Evolutionary conservation across 2,329 filamentous ascomycete species (phyloP), one percentile per base, ranked within the genome.

Genomic region (Graphilbum fragrans): DNA sequence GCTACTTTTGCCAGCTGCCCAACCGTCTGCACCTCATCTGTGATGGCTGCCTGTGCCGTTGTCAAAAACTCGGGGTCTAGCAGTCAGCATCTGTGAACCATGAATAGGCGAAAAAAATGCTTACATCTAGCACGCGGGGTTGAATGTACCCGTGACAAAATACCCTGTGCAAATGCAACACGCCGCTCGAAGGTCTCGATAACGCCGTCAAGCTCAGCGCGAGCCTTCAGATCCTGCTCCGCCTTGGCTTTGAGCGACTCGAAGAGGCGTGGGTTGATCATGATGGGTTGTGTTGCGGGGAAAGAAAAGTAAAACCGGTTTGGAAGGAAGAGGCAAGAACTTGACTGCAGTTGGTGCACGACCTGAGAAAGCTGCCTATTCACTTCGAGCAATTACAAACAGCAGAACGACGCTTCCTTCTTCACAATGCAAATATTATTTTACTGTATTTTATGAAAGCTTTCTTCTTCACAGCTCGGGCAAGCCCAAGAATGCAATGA

Each of bases 71-170:
- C 63, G 25, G 72, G 64, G 44, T 92, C 86, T 86, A 53, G 5
- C 16, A 5, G 25, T 19, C 4, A 31, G 22, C 34, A 11, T 5
- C 41, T 17, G 47, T 43, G 42, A 19, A 23, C 21, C 17, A 19
- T 35, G 32, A 25, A 32, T 29, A 32, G 5, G 19, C 25, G 22
- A 9, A 10, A 19, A 41, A 42, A 43, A 41, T 27, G 60, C 65
- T 47, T 54, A 72, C 71, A 72, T 48, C 67, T 65, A 19, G 66
- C 58, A 45, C 79, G 74, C 12, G 86, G 80, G 5, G 87, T 94
- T 2, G 88, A 92, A 63, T 98, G 92, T 38, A 92, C 86, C 56
- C 86, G 74, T 31, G 90, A 92, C 39, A 96, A 74, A 41, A 88
- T 74, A 35, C 88, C 86, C 54, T 90, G 85, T 19, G 82, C 81